phyloP scores from a whole-genome alignment of 768 basidiomycete species.

The Leccinum obscurum region DNA sequence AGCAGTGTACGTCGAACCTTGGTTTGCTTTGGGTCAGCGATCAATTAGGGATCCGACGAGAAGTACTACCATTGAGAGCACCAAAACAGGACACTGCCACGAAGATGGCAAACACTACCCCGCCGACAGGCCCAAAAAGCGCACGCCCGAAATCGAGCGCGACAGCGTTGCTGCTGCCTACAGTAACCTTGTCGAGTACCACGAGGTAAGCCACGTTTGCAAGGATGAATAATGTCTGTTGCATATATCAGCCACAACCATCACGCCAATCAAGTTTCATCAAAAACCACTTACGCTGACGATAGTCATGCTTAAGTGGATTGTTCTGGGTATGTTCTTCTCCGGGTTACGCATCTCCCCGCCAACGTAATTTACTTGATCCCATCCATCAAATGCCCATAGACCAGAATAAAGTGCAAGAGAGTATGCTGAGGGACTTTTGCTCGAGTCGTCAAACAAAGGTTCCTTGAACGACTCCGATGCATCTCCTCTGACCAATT shows the following conservation, averaged over 20 bases:
- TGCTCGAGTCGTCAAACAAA: constrained; percentile 73
- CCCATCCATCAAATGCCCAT: constrained; percentile 98
- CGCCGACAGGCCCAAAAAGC: constrained; percentile 85
- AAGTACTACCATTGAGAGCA: constrained; percentile 76
- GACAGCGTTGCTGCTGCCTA: constrained; percentile 81
- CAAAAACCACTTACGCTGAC: constrained; percentile 56
- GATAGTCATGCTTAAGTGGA: constrained; percentile 86
- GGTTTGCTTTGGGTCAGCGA: constrained; percentile 7
- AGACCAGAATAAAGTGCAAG: constrained; percentile 94
- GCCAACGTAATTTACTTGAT: constrained; percentile 87
- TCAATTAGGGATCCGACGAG: neutral
- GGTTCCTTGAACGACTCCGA: constrained; percentile 66
- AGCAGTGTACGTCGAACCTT: constrained; percentile 67
- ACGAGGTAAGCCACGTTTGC: constrained; percentile 92
- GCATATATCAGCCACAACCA: neutral
- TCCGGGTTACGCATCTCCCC: constrained; percentile 83
- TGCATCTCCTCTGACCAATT: constrained; percentile 67
- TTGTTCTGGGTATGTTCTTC: constrained; percentile 84
- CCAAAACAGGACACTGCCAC: constrained; percentile 96
- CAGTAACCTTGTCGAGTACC: constrained; percentile 78
- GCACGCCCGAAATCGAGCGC: constrained; percentile 91
- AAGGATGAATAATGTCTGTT: constrained; percentile 70
- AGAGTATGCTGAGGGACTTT: constrained; percentile 82
- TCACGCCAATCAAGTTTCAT: constrained; percentile 1
- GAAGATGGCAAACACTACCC: constrained; percentile 81